Base-by-base conservation (phyloP, 2,329 filamentous ascomycete species). In the Aspergillus clavatus region DNA sequence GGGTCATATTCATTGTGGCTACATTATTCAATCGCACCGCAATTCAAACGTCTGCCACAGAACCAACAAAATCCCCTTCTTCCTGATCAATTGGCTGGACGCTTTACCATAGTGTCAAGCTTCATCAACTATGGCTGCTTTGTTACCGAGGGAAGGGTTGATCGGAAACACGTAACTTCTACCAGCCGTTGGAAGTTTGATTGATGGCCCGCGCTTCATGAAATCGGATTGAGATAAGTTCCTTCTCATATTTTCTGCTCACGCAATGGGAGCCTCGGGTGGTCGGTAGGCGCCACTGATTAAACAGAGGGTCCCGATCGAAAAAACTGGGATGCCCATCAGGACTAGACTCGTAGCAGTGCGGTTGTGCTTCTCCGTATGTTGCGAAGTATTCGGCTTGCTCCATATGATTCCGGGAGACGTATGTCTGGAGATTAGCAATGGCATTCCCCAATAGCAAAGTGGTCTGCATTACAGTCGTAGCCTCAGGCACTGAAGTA, bases 321-420 rank as follows among this genome's bases (percentile, higher is more conserved):
- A 58, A 61, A 41, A 60, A 60, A 24, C 56, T 61, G 39, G 51
- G 48, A 12, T 42, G 47, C 29, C 47, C 48, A 27, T 44, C 44
- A 19, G 44, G 38, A 19, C 42, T 43, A 10, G 46, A 33, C 12
- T 57, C 53, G n/a, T 44, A 54, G 29, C 45, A 53, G 19, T 26
- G 39, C 26, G 46, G 16, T 7, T 47, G 18, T 7, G 52, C 50
- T n/a, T 16, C 16, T 33, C 39, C 43, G 23, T 54, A 61, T 14
- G 48, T 21, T 19, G 51, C 42, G 46, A 61, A 60, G 16, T 52
- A 43, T 3, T 19, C 33, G 5, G 40, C 7, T 16, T 53, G 47
- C 8, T 48, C 40, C 21, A 24, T 26, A n/a, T 33, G 40, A 27
- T 45, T 35, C 7, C 26, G 33, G n/a, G 48, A 24, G 5, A 46